phyloP scores from a whole-genome alignment of 2,329 filamentous ascomycete genomes.

The Coniochaeta ligniaria region DNA sequence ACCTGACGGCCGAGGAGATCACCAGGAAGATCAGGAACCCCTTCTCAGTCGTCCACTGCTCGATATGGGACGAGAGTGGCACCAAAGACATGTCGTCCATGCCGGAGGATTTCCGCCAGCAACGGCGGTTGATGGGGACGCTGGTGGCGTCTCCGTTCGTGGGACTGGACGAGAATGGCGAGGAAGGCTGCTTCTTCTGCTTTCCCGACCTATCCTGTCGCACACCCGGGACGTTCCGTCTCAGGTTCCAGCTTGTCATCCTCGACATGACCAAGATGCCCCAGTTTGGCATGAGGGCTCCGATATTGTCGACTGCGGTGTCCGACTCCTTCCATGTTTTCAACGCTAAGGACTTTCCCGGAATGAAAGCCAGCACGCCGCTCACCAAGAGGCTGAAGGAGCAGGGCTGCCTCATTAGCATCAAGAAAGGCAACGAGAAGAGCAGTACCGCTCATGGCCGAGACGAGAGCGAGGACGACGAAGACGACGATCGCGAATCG shows the following conservation, averaged over 20 bases:
- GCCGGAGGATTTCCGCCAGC: conserved; percentile 64
- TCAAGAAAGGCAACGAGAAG: conserved; percentile 78
- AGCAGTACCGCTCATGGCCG: conserved; percentile 21
- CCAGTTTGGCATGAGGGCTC: conserved; percentile 42
- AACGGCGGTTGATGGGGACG: conserved; percentile 72
- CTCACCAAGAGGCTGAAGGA: conserved; percentile 68
- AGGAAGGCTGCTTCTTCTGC: conserved; percentile 77
- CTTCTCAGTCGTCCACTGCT: conserved; percentile 68
- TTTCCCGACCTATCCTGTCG: conserved; percentile 78
- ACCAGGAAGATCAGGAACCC: conserved; percentile 47
- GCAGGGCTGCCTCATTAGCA: conserved; percentile 76
- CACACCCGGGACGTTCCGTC: conserved; percentile 66
- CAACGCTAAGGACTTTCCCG: conserved; percentile 79
- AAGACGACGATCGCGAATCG: conserved; percentile 23
- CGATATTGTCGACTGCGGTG: conserved; percentile 44
- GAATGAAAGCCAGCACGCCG: conserved; percentile 71
- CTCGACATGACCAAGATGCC: conserved; percentile 54
- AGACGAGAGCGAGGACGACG: conserved; percentile 38
- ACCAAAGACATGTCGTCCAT: conserved; percentile 62
- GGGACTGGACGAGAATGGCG: conserved; percentile 63
- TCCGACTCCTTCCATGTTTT: conserved; percentile 73
- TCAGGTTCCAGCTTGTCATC: conserved; percentile 67
- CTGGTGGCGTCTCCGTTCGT: conserved; percentile 71
- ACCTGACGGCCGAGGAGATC: conserved; percentile 46
- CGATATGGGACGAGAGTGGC: conserved; percentile 64